These are phyloP conservation scores for Rhamnella rubrinervis DNA, from an alignment of 331 rosid species.

Conservation along the genomic window DNA sequence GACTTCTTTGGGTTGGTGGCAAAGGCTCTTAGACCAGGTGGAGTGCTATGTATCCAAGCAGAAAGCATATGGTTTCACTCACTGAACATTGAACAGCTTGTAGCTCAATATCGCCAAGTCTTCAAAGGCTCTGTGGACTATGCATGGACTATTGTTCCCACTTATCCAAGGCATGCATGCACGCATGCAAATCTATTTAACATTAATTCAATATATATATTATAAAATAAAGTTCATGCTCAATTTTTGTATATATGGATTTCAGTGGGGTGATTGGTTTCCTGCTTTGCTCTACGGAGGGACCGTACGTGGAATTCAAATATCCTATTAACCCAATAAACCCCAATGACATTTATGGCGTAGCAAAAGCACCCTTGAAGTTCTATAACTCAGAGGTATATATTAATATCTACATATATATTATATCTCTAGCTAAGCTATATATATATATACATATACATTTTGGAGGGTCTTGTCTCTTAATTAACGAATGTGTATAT, in stretches of 20 bases:
- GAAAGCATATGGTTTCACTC: conserved; percentile 55
- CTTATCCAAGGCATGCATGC: conserved; percentile 50
- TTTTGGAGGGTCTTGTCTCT: neutral
- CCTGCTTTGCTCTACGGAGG: conserved; percentile 65
- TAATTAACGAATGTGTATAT: too few relatives aligned
- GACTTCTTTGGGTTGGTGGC: conserved; percentile 43
- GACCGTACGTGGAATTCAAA: conserved; percentile 52
- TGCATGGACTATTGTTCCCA: conserved; percentile 62
- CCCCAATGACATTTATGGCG: conserved; percentile 29
- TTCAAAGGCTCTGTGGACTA: conserved; percentile 55
- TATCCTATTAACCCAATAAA: conserved; percentile 51
- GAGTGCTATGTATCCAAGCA: conserved; percentile 58
- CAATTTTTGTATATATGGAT: neutral
- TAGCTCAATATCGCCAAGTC: conserved; percentile 31
- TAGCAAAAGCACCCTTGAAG: conserved; percentile 50
- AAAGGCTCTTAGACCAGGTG: conserved; percentile 50
- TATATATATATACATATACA: neutral
- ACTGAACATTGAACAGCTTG: conserved; percentile 34
- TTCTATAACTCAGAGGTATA: conserved; percentile 57
- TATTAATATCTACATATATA: neutral
- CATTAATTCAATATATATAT: neutral
- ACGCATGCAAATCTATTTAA: too few relatives aligned
- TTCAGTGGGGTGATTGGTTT: conserved; percentile 65
- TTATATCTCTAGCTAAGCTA: neutral
- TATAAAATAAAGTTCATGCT: neutral